Base-by-base conservation (phyloP, 106 monocot species). In the Agapanthus africanus region DNA sequence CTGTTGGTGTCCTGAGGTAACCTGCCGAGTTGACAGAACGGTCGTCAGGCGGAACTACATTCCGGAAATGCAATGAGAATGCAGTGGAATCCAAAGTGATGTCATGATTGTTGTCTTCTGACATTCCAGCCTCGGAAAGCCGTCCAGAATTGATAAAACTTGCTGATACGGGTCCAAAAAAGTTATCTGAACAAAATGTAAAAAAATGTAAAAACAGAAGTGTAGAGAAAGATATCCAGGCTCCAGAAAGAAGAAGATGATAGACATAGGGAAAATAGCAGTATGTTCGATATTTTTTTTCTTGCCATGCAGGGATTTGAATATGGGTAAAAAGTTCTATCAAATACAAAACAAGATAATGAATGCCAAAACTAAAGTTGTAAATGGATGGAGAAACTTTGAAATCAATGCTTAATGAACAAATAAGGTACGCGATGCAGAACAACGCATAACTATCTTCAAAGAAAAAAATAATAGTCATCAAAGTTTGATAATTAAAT, bases 141-240 rank as follows among this genome's bases (percentile, higher is more conserved):
- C 78, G 68, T 6, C 90, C 90, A 27, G 82, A 77, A 70, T 63
- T 80, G 21, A 99, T 87, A 69, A 99, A 99, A 59, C 93, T 99
- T n/a, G 79, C 73, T 9, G 99, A 99, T 11, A 99, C 90, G 13
- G 93, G 92, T 28, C 99, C 99, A 75, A 90, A 99, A 40, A 90
- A 87, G 79, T 93, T 85, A 25, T 87, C 91, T 89, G 78, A 26
- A 40, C 11, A 5, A 65, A 66, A 66, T 31, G 8, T n/a, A 33
- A n/a, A n/a, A n/a, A n/a, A n/a, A n/a, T n/a, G n/a, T n/a, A n/a
- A 65, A 50, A 49, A 4, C 21, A 52, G 18, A 2, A 63, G 23
- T 57, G 18, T 37, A 28, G 16, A 32, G 28, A 21, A 66, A 13
- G 37, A 27, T 4, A 69, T 15, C 35, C 61, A 33, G 36, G 16